Percentiles rank a stretch among this genome's conserved stretches.
Conservation (phyloP, 2,329 filamentous ascomycete species). For the Paecilomyces fulvus region DNA sequence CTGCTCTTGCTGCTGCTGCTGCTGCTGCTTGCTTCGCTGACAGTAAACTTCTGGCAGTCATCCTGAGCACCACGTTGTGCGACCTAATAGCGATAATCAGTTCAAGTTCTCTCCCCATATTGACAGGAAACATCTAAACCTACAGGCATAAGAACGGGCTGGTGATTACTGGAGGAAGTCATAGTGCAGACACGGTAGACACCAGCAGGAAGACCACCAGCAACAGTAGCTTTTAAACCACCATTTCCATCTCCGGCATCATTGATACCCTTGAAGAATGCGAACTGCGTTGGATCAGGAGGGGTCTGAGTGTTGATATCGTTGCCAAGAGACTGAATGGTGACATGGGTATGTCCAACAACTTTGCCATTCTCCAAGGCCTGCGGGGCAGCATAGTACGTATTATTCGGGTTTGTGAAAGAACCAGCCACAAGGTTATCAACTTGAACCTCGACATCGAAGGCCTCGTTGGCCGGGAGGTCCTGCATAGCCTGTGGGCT, state of each 20-base stretch:
- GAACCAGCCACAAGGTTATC: slow-evolving; percentile 43
- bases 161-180: slow-evolving; percentile 45
- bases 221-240: slow-evolving; percentile 37
- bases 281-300: slow-evolving; percentile 38
- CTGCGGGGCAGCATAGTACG: slow-evolving; percentile 50
- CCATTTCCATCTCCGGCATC: slow-evolving; percentile 42
- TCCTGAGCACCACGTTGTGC: slow-evolving; percentile 47
- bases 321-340: slow-evolving; percentile 41
- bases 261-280: slow-evolving; percentile 53
- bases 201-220: slow-evolving; percentile 40
- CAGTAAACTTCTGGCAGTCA: slow-evolving; percentile 44
- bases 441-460: slow-evolving; percentile 43
- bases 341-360: slow-evolving; percentile 35
- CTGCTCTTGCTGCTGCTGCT: background rate
- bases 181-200: slow-evolving; percentile 47
- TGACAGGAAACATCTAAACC: slow-evolving; percentile 1
- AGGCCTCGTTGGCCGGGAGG: slow-evolving; percentile 33
- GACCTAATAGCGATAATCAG: slow-evolving; percentile 15
- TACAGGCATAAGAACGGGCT: slow-evolving; percentile 49
- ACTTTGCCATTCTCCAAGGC: slow-evolving; percentile 35
- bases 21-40: slow-evolving; percentile 14
- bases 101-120: slow-evolving; percentile 10
- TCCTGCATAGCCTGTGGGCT: slow-evolving; percentile 37
- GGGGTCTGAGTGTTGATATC: slow-evolving; percentile 27
- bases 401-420: slow-evolving; percentile 47